Evolutionary conservation across 176 grass and related monocot genomes (phyloP).

Genomic region (Carex cristatella): DNA sequence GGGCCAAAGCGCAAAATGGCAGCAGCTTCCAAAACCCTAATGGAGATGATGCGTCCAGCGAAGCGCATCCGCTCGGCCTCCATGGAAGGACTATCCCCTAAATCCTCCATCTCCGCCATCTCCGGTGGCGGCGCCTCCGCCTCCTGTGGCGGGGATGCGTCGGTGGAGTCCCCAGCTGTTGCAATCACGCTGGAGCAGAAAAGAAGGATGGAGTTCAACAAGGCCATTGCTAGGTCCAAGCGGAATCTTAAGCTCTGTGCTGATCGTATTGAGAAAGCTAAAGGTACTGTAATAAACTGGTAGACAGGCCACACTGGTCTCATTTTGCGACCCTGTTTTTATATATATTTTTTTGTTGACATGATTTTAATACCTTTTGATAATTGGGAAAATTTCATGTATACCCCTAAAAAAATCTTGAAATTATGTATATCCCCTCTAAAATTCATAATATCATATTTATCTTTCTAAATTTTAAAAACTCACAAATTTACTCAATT

Average conservation of each 20-base stretch:
- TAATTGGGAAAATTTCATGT: no score
- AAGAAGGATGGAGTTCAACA: conserved; percentile 63
- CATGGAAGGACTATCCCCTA: not conserved
- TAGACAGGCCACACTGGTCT: not conserved
- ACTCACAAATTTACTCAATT: no score
- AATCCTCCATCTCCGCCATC: conserved; percentile 29
- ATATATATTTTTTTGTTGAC: not conserved
- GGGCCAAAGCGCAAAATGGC: conserved; percentile 36
- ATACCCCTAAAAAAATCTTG: no score
- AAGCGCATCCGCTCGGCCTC: conserved; percentile 53
- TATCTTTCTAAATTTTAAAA: no score
- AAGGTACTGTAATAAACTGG: conserved; percentile 41
- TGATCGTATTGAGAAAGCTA: conserved; percentile 49
- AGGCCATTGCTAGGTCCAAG: conserved; percentile 53
- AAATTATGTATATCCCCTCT: no score
- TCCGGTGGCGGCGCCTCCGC: not conserved
- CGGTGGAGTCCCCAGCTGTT: not conserved
- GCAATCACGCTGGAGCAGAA: conserved; percentile 50
- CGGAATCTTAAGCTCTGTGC: conserved; percentile 49
- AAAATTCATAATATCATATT: no score
- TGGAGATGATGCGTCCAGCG: conserved; percentile 51
- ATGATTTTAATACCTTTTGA: not conserved
- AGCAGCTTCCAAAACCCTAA: conserved; percentile 55
- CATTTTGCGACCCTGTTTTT: not conserved
- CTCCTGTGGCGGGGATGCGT: not conserved